Base-by-base conservation (phyloP, 2,329 filamentous ascomycete species). In the Penicillium sp. region DNA sequence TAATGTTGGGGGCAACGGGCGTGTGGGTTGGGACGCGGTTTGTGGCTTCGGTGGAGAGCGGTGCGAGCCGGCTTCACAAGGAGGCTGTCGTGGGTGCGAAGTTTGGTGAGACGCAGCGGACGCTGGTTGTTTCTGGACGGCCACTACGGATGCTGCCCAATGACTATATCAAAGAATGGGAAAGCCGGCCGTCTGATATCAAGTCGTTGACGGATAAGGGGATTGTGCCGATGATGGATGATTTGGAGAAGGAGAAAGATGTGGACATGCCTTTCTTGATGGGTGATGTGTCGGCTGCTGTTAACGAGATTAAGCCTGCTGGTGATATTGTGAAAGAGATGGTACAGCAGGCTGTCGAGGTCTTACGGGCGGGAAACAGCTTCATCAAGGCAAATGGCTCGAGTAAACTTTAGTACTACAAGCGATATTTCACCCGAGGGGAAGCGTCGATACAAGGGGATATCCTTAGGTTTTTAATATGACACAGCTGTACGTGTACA, bases 11-110 rank as follows among this genome's bases (percentile, higher is more conserved):
- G 15, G 93, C 92, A 1, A 80, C 82, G 3, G 93, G 89, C 10
- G 93, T 95, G 1, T 97, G 93, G 93, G 92, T 97, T 1, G 93
- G 93, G 26, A 96, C 93, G 54, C 80, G 93, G 18, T 96, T 96
- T 72, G 90, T 96, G 15, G 92, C 93, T 1, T 85, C 84, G 8
- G 80, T 78, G 31, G 93, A 96, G 76, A 91, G 91, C 0, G 87
- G 86, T 15, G 92, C 90, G 65, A 89, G 86, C 69, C 81, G 87
- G 62, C 77, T 85, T 76, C 92, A 96, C 73, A 96, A 96, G 76
- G 78, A 87, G 62, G 87, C 86, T 28, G 91, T 96, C 0, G 87
- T 96, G 2, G 77, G 75, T n/a, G 93, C 90, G 51, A 81, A 78
- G 10, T 92, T 90, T 64, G 85, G 87, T 38, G 91, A 89, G 62